A percentile compares a stretch with the other conserved stretches of the same genome.
Evolutionary conservation across 768 basidiomycete genomes (phyloP).

Genomic region (Lactarius quietus): DNA sequence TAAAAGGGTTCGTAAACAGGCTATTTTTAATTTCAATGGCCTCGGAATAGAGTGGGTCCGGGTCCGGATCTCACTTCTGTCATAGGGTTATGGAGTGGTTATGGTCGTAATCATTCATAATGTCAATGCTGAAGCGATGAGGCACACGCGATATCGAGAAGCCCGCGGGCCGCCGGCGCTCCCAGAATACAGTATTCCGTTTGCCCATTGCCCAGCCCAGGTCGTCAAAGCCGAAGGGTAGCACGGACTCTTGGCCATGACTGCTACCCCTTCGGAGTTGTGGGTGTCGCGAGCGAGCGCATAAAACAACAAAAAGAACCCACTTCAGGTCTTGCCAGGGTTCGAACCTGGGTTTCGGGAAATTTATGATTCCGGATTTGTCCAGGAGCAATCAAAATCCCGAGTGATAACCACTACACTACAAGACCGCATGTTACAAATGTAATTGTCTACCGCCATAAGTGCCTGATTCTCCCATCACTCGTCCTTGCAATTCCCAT

Average conservation of each 20-base stretch:
- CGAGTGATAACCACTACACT: conserved; percentile 29
- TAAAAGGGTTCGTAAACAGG: not conserved
- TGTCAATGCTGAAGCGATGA: no score
- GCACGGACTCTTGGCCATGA: no score
- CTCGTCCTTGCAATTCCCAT: no score
- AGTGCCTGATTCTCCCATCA: no score
- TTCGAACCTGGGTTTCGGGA: conserved; percentile 29
- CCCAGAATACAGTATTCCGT: no score
- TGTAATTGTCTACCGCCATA: not conserved
- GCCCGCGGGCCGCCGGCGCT: not conserved
- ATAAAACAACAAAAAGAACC: not conserved
- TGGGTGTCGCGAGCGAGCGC: no score
- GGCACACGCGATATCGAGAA: not conserved
- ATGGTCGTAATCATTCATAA: not conserved
- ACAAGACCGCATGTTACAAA: conserved; percentile 13
- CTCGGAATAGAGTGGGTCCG: not conserved
- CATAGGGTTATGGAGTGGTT: no score
- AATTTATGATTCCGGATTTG: not conserved
- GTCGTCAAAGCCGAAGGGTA: no score
- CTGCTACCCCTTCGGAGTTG: no score
- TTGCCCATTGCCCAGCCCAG: no score
- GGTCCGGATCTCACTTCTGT: not conserved
- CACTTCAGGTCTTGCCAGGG: conserved; percentile 23
- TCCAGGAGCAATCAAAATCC: conserved; percentile 18
- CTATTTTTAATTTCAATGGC: not conserved